Evolutionary conservation across 352 stramenopile species (phyloP), one percentile per base, ranked within the genome.

Genomic region (Pythium dissotocum): DNA sequence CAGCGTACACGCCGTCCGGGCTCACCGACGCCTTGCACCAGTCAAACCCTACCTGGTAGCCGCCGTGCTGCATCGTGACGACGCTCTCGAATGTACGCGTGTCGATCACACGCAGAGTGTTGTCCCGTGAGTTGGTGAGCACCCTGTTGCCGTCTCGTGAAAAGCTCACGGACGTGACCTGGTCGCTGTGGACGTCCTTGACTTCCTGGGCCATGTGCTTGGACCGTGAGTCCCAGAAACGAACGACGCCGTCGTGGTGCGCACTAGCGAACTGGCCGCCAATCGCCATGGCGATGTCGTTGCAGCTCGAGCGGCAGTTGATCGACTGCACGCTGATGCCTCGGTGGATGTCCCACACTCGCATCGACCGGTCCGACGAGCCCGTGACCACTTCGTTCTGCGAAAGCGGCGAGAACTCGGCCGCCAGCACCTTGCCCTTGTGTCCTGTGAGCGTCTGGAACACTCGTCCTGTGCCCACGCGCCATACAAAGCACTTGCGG

Each of bases 401-500:
- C 24, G 71, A 60, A 4, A 85, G 67, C 6, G 77, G 74, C 48
- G 83, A 88, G 62, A 95, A 95, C 65, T 92, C 87, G 28, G 82
- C 87, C 9, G 87, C 87, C 38, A 93, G 54, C 26, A 95, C 87
- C 76, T 93, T 93, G 42, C 87, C 87, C 64, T 93, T 93, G 77
- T 95, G 87, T 5, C 87, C 87, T 48, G 85, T 88, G 32, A 95
- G 79, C 61, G 85, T 95, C 74, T 95, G 87, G 70, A 88, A 83
- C 57, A 95, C 85, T 28, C 87, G 83, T 24, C 85, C 85, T 42
- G 87, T 91, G 61, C 82, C 87, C 24, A 93, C 87, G 75, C 87
- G 79, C 87, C 87, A 95, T 14, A 95, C 76, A 66, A 93, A 93
- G 58, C 82, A 90, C 75, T 93, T 95, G 69, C 87, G 87, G 55